These are phyloP conservation scores for Phytophthora boehmeriae DNA, from an alignment of 352 stramenopile genomes.

Conservation along the genomic window DNA sequence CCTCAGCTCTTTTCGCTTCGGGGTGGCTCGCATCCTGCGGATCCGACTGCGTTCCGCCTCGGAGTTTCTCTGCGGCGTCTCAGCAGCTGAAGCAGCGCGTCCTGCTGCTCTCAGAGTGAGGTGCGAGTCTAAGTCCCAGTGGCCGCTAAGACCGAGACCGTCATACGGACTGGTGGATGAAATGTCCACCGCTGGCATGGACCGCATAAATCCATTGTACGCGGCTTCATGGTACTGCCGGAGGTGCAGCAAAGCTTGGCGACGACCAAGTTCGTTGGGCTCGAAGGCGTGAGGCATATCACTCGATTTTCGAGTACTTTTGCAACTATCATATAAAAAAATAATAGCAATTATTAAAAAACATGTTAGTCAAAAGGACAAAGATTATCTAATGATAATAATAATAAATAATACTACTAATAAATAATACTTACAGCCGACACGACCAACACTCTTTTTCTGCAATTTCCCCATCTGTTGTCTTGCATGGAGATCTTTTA, in stretches of 20 bases:
- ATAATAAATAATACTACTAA: too few species aligned
- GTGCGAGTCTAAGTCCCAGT: neutral
- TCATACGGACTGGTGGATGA: conserved; percentile 6
- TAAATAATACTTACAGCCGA: conserved; percentile 41
- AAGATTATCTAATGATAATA: too few species aligned
- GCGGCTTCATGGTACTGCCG: conserved; percentile 59
- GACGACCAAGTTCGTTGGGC: conserved; percentile 57
- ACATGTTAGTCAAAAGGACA: neutral
- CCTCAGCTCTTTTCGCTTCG: conserved; percentile 54
- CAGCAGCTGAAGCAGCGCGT: neutral
- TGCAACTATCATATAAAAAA: conserved; percentile 47
- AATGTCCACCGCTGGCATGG: conserved; percentile 37
- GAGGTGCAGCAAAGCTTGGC: conserved; percentile 68
- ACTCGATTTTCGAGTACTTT: conserved; percentile 35
- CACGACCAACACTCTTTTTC: conserved; percentile 80
- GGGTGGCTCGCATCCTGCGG: conserved; percentile 52
- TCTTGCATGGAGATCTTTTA: conserved; percentile 83
- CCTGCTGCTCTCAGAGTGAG: neutral
- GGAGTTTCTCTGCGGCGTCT: conserved; percentile 32
- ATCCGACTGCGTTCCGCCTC: conserved; percentile 71
- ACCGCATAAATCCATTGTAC: conserved; percentile 61
- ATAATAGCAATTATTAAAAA: neutral
- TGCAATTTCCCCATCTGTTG: conserved; percentile 85
- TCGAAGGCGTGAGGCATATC: conserved; percentile 72
- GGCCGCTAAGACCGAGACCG: neutral